Evolutionary conservation across 331 rosid genomes (phyloP).

Genomic region (Prunus yedoensis): DNA sequence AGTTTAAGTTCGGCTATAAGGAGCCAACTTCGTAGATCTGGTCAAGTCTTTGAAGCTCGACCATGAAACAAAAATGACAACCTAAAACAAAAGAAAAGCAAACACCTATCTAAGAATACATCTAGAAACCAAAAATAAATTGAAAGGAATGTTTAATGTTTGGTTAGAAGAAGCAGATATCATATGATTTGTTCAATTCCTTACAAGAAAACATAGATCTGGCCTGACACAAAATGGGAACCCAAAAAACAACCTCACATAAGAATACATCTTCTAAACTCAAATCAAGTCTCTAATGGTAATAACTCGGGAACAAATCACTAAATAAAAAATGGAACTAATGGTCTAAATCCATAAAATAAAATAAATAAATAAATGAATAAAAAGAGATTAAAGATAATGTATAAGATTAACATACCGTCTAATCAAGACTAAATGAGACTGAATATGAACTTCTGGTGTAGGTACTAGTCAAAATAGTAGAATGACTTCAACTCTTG

Average conservation of each 20-base stretch:
- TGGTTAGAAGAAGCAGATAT: not conserved
- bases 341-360: not conserved
- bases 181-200: not conserved
- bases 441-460: not conserved
- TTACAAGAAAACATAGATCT: not conserved
- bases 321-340: not conserved
- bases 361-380: not conserved
- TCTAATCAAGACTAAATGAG: not conserved
- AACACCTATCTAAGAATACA: too few species aligned
- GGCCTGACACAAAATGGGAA: not conserved
- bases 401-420: not conserved
- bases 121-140: too few species aligned
- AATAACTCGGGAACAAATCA: not conserved
- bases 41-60: too few species aligned
- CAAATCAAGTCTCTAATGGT: not conserved
- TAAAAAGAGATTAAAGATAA: not conserved
- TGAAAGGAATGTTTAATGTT: not conserved
- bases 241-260: not conserved
- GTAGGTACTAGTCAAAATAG: not conserved
- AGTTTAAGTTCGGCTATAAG: not conserved
- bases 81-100: too few species aligned
- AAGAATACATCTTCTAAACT: not conserved
- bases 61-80: too few species aligned
- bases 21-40: too few species aligned
- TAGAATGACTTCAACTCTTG: not conserved